Evolutionary conservation across 116 monocot species (phyloP).

Genomic region (Dioscorea cayenensis): DNA sequence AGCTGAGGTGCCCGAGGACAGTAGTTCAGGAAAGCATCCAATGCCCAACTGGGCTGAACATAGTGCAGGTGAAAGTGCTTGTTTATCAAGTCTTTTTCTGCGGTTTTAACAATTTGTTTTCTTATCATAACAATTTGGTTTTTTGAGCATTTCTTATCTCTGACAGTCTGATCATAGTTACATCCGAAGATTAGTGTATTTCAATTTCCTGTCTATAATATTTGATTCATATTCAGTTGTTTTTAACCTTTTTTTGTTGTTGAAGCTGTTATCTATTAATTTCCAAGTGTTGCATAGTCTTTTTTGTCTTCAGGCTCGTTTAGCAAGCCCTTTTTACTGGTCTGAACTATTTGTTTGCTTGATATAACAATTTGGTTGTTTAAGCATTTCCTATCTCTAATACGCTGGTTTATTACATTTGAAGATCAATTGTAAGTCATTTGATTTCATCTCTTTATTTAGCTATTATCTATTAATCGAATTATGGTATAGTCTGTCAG

Average conservation of each 20-base stretch:
- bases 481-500: too few species aligned
- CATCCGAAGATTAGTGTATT: too few species aligned
- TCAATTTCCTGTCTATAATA: too few species aligned
- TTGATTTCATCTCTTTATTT: too few species aligned
- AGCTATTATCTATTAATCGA: too few species aligned
- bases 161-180: neutral
- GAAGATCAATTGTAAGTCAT: too few species aligned
- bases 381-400: neutral
- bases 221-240: too few species aligned
- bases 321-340: neutral
- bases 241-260: too few species aligned
- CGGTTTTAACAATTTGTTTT: neutral
- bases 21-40: slow-evolving; percentile 17
- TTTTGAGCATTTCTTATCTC: neutral
- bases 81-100: slow-evolving; percentile 3
- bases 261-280: too few species aligned
- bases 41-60: neutral
- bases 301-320: too few species aligned
- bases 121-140: neutral
- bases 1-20: slow-evolving; percentile 24
- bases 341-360: too few species aligned
- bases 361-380: neutral
- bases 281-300: too few species aligned
- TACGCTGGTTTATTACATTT: neutral
- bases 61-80: slow-evolving; percentile 12